Conservation (phyloP, 805 yeast genomes). For the Myxozyma sirexii region DNA sequence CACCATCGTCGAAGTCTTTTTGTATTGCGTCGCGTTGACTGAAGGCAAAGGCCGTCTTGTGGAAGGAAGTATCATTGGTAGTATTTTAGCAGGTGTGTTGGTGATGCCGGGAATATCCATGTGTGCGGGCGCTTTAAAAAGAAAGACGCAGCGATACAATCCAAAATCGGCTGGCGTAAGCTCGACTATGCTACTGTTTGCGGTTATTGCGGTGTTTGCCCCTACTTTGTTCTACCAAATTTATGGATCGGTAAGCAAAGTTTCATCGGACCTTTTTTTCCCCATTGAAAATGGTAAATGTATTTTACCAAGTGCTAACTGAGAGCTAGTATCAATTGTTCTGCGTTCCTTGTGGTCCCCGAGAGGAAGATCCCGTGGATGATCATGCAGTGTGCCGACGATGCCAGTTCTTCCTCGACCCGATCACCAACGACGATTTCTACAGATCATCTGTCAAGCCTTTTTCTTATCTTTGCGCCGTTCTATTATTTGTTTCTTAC, state of each 20-base stretch:
- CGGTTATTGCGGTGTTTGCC: conserved; percentile 86
- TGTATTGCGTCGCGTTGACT: conserved; percentile 86
- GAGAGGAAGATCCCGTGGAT: conserved; percentile 22
- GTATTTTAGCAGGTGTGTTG: conserved; percentile 87
- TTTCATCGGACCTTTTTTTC: too few species aligned
- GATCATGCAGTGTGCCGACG: conserved; percentile 53
- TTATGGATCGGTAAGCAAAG: conserved; percentile 60
- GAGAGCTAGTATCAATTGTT: conserved; percentile 59
- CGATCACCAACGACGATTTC: conserved; percentile 65
- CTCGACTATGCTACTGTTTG: conserved; percentile 90
- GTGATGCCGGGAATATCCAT: conserved; percentile 91
- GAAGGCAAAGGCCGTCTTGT: conserved; percentile 87
- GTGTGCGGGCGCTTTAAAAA: conserved; percentile 94
- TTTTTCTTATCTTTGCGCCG: conserved; percentile 76
- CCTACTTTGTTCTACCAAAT: conserved; percentile 90
- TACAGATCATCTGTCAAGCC: conserved; percentile 76
- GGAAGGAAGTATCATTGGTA: conserved; percentile 95
- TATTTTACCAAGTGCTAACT: too few species aligned
- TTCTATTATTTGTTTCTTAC: conserved; percentile 79
- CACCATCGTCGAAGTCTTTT: conserved; percentile 87
- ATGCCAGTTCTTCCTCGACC: conserved; percentile 79
- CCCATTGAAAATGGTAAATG: not conserved
- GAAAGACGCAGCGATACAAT: conserved; percentile 93
- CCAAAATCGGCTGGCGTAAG: conserved; percentile 97
- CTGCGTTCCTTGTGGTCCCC: conserved; percentile 59